phyloP scores from a whole-genome alignment of 2,329 filamentous ascomycete species.

The Colletotrichum cuscutae region DNA sequence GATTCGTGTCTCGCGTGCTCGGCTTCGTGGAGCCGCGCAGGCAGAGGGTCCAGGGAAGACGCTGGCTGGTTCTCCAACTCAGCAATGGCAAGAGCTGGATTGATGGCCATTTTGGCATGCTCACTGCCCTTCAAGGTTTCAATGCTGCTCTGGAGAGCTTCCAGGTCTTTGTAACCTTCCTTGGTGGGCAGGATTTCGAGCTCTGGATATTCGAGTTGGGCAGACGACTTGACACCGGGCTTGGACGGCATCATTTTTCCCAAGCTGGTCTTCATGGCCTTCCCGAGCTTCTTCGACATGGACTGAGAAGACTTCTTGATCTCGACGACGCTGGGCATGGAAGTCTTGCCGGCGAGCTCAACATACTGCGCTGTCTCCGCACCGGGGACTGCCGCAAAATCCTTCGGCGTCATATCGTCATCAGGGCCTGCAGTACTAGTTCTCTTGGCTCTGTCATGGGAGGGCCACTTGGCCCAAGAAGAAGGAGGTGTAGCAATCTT shows the following conservation, averaged over 20 bases:
- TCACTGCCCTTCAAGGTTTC: slow-evolving; percentile 40
- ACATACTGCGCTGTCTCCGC: slow-evolving; percentile 35
- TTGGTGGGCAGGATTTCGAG: slow-evolving; percentile 46
- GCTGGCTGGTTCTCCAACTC: slow-evolving; percentile 13
- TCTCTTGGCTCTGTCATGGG: slow-evolving; percentile 43
- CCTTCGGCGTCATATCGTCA: slow-evolving; percentile 42
- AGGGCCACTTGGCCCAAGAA: slow-evolving; percentile 49
- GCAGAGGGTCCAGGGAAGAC: neutral
- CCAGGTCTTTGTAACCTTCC: slow-evolving; percentile 44
- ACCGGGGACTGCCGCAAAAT: slow-evolving; percentile 42
- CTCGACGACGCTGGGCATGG: slow-evolving; percentile 3
- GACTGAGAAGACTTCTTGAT: slow-evolving; percentile 36
- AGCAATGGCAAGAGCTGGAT: slow-evolving; percentile 17
- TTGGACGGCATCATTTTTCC: slow-evolving; percentile 39
- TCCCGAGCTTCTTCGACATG: slow-evolving; percentile 44
- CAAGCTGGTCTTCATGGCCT: slow-evolving; percentile 42
- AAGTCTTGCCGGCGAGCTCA: slow-evolving; percentile 42
- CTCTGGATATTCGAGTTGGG: slow-evolving; percentile 46
- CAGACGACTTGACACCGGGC: neutral
- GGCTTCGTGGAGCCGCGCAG: neutral
- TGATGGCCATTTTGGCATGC: slow-evolving; percentile 15
- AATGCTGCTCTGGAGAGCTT: slow-evolving; percentile 46
- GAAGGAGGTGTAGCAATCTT: slow-evolving; percentile 38
- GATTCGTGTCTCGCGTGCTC: slow-evolving; percentile 14
- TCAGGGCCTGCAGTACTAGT: slow-evolving; percentile 37